Evolutionary conservation across 208 protist genomes (phyloP), one percentile per base, ranked within the genome.

Genomic region (Tritrichomonas foetus): DNA sequence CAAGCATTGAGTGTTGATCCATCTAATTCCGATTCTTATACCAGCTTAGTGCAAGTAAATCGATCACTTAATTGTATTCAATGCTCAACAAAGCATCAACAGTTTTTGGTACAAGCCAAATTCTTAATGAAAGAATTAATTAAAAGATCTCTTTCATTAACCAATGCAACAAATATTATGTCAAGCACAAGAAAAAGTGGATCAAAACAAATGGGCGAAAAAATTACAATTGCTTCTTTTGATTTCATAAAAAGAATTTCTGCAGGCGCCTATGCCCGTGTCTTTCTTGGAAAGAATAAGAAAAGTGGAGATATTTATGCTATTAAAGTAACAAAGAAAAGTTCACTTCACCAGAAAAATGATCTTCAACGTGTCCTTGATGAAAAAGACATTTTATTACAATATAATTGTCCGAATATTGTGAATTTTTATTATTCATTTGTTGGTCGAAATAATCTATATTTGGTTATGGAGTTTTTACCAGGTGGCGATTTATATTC

Each of bases 351-450:
- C n/a, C 64, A 69, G n/a, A 69, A 69, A n/a, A 69, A 69, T n/a
- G 20, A 69, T n/a, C 20, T 69, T n/a, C 13, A 69, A 69, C 64
- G 64, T 8, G 64, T 69, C 5, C 13, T 69, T 5, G 64, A 5
- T n/a, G 64, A 69, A 69, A 16, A n/a, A 16, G 64, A 69, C n/a
- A 69, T 69, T 30, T 30, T 69, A n/a, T 25, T 69, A 5, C 64
- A 69, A 69, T n/a, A n/a, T 69, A 69, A 69, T n/a, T n/a, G n/a
- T 69, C 64, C 64, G 8, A n/a, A 69, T n/a, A 69, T 69, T 33
- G n/a, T 69, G 13, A 69, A 69, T 69, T 69, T 69, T 25, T 69
- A 89, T 89, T 89, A 89, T 89, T 89, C 78, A 33, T 44, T 89
- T 33, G 47, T 89, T 20, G 78, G 78, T 11, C 41, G 8, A 13